A percentile compares a stretch with the other conserved stretches of the same genome.
Conservation (phyloP, 2,329 filamentous ascomycete species). For the Triangularia setosa region DNA sequence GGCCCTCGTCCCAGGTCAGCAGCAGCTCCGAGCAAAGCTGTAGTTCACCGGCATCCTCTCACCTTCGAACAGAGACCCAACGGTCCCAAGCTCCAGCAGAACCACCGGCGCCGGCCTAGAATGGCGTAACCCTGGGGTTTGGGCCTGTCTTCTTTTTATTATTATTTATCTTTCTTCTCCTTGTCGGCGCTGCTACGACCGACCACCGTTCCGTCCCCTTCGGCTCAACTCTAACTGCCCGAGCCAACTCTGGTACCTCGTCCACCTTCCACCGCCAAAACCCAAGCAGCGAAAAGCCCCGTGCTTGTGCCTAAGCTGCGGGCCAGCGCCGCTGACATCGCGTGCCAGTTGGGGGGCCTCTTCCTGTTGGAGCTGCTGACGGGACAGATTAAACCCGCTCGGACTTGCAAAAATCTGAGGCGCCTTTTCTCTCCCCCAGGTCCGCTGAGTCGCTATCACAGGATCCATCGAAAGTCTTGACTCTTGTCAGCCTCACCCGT, state of each 20-base stretch:
- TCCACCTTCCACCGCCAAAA: background rate
- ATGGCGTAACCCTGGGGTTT: constrained; percentile 7
- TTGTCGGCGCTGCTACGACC: background rate
- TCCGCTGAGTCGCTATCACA: background rate
- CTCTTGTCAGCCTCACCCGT: constrained; percentile 3
- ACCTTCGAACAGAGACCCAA: background rate
- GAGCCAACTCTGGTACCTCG: constrained; percentile 2
- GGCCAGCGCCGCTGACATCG: background rate
- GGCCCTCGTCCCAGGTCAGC: background rate
- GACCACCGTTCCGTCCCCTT: constrained; percentile 2
- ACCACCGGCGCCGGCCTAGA: background rate
- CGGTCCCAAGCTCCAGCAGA: background rate
- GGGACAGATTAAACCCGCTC: background rate
- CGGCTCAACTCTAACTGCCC: constrained; percentile 6
- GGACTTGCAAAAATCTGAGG: background rate
- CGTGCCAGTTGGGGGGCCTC: background rate
- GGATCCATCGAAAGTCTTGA: background rate
- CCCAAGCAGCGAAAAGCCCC: background rate
- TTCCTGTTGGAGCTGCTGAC: background rate
- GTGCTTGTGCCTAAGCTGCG: constrained; percentile 2
- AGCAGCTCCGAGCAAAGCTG: background rate
- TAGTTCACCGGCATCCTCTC: background rate
- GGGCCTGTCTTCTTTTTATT: background rate
- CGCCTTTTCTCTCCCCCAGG: background rate
- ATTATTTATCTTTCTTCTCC: background rate